Evolutionary conservation across 2,329 filamentous ascomycete genomes (phyloP).

Genomic region (Fusarium sp.): DNA sequence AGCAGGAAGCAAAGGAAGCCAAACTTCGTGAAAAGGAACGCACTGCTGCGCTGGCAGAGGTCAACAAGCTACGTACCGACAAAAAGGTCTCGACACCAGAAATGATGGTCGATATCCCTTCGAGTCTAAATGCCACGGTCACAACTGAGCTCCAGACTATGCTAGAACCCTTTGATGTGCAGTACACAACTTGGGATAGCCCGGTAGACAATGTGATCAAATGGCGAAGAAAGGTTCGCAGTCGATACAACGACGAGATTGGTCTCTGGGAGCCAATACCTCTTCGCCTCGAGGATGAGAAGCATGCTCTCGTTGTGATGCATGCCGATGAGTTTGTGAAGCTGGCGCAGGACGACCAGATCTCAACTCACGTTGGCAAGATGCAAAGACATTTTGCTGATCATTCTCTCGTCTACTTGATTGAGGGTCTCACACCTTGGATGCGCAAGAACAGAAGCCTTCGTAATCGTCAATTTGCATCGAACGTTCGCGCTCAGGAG

Average conservation of each 20-base stretch:
- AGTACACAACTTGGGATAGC: constrained; percentile 58
- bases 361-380: constrained; percentile 68
- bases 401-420: constrained; percentile 72
- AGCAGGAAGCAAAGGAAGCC: constrained; percentile 68
- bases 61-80: constrained; percentile 77
- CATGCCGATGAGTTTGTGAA: constrained; percentile 73
- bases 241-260: constrained; percentile 68
- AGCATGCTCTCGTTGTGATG: constrained; percentile 71
- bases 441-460: constrained; percentile 74
- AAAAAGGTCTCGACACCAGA: constrained; percentile 79
- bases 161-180: constrained; percentile 61
- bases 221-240: constrained; percentile 76
- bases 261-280: constrained; percentile 73
- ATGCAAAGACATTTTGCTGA: constrained; percentile 65
- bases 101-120: constrained; percentile 80
- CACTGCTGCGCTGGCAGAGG: constrained; percentile 74
- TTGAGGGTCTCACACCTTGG: constrained; percentile 75
- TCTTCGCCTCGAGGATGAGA: constrained; percentile 63
- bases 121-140: constrained; percentile 60
- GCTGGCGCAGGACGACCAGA: constrained; percentile 61
- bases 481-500: constrained; percentile 65
- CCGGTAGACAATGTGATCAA: constrained; percentile 65
- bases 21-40: constrained; percentile 71
- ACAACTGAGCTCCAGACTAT: constrained; percentile 60
- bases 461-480: constrained; percentile 74